Percentiles rank a stretch among this genome's conserved stretches.
Conservation (phyloP, 176 grass and related monocot species). For the Poa annua region DNA sequence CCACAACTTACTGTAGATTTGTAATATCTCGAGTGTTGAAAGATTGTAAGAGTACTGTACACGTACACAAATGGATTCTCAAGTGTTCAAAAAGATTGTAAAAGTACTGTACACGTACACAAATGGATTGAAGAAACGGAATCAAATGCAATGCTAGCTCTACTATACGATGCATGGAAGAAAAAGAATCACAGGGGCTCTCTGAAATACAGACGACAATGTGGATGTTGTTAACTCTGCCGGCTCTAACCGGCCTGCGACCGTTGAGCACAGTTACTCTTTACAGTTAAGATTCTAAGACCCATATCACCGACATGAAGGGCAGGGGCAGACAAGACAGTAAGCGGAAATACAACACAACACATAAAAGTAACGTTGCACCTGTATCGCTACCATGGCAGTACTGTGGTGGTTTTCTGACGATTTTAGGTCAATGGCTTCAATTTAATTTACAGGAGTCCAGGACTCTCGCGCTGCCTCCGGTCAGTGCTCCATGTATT, state of each 20-base stretch:
- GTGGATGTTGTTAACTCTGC: slow-evolving; percentile 1
- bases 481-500: slow-evolving; percentile 82
- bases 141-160: too few species aligned
- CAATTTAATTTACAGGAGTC: slow-evolving; percentile 41
- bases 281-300: neutral
- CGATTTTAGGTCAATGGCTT: slow-evolving; percentile 47
- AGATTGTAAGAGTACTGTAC: too few species aligned
- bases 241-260: neutral
- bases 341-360: slow-evolving; percentile 44
- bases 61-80: too few species aligned
- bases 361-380: slow-evolving; percentile 13
- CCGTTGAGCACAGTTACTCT: neutral
- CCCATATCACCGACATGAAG: slow-evolving; percentile 23
- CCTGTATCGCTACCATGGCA: slow-evolving; percentile 22
- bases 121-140: too few species aligned
- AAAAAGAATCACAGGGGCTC: neutral
- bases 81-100: too few species aligned
- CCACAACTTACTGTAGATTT: too few species aligned
- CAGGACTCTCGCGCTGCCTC: neutral
- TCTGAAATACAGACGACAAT: neutral
- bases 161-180: too few species aligned
- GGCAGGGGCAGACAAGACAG: neutral
- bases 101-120: too few species aligned
- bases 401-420: slow-evolving; percentile 36
- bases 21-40: too few species aligned